Conservation (phyloP, 1,139 yeast species). For the Scheffersomyces segobiensis region DNA sequence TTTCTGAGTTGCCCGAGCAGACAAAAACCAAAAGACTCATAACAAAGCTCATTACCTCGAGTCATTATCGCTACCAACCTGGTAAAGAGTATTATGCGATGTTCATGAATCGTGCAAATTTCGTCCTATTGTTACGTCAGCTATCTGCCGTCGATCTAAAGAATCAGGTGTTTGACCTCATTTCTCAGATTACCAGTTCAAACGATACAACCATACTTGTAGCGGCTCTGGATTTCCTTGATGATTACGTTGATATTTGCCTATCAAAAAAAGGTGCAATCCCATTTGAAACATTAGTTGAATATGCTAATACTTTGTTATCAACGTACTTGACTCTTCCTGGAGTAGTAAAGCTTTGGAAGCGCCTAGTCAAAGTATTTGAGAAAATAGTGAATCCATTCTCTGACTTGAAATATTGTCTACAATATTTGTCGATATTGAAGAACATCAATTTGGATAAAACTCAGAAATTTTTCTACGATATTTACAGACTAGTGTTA, state of each 20-base stretch:
- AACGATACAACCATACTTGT: constrained; percentile 27
- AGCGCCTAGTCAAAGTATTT: constrained; percentile 1
- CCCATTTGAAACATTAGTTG: constrained; percentile 22
- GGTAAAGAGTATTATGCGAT: constrained; percentile 28
- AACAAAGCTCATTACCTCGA: constrained; percentile 40
- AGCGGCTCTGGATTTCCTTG: constrained; percentile 25
- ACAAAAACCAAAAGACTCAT: constrained; percentile 33
- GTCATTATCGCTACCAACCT: constrained; percentile 32
- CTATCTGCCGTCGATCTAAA: constrained; percentile 36
- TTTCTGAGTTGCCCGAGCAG: constrained; percentile 28
- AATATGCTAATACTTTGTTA: constrained; percentile 10
- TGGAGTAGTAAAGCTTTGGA: constrained; percentile 8
- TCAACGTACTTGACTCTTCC: constrained; percentile 3
- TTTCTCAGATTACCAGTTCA: constrained; percentile 22
- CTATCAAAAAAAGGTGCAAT: constrained; percentile 12
- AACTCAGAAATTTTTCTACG: constrained; percentile 4
- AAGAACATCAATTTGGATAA: constrained; percentile 3
- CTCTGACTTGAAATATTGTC: not conserved
- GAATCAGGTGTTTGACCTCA: constrained; percentile 28
- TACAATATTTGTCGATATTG: constrained; percentile 8
- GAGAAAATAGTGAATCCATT: not conserved
- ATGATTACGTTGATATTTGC: constrained; percentile 21
- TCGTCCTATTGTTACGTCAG: constrained; percentile 34
- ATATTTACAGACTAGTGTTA: constrained; percentile 3
- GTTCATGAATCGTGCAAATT: constrained; percentile 41